phyloP scores from a whole-genome alignment of 805 yeast species.

The Hanseniaspora guilliermondii region DNA sequence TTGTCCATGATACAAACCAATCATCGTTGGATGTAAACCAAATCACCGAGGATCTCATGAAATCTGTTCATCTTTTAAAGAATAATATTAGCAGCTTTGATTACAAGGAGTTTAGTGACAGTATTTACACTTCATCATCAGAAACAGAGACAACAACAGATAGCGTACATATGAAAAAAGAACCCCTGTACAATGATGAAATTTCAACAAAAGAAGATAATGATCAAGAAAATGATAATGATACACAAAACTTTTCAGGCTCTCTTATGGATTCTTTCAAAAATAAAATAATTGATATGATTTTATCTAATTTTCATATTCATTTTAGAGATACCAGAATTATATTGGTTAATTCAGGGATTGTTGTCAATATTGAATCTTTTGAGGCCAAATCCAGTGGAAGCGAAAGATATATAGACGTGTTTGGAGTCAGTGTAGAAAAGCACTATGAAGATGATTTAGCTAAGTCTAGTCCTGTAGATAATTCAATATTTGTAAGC shows the following conservation, averaged over 20 bases:
- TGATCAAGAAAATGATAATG: background rate
- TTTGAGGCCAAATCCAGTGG: conserved; percentile 8
- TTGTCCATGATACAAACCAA: background rate
- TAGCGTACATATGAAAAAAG: conserved; percentile 11
- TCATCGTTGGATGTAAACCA: background rate
- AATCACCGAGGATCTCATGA: conserved; percentile 5
- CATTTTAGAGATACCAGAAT: conserved; percentile 2
- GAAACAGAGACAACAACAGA: background rate
- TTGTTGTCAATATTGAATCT: conserved; percentile 7
- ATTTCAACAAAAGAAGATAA: background rate
- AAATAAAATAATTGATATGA: conserved; percentile 12
- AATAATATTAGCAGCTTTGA: background rate
- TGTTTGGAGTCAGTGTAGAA: background rate
- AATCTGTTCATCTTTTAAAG: background rate
- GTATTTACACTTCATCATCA: background rate
- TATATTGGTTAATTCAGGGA: background rate
- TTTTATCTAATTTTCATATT: conserved; percentile 9
- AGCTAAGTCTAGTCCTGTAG: conserved; percentile 15
- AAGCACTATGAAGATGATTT: conserved; percentile 9
- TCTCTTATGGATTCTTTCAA: conserved; percentile 11
- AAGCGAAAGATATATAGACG: conserved; percentile 6
- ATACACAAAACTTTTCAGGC: background rate
- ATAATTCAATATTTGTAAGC: conserved; percentile 18
- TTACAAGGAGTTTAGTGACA: background rate
- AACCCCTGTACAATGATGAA: background rate